phyloP scores from a whole-genome alignment of 1,284 basidiomycete genomes.

The Gymnopus androsaceus region DNA sequence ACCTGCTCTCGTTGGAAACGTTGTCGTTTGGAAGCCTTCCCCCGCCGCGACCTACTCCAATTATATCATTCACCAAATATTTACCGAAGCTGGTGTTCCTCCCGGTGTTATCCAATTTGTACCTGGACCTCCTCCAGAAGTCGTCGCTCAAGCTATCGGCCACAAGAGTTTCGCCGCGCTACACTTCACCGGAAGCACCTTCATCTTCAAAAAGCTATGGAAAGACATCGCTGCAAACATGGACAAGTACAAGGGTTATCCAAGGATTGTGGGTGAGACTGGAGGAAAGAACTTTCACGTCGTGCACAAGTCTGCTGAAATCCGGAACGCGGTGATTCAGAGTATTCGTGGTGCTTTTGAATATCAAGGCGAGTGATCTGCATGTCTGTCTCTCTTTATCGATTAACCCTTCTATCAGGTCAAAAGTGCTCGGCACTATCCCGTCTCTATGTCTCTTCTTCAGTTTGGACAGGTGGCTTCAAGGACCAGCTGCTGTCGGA shows the following conservation, averaged over 20 bases:
- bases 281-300: slow-evolving; percentile 99
- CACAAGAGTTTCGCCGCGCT: slow-evolving; percentile 85
- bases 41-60: slow-evolving; percentile 95
- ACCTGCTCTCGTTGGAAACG: slow-evolving; percentile 94
- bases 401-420: slow-evolving; percentile 41
- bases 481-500: slow-evolving; percentile 78
- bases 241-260: slow-evolving; percentile 86
- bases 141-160: slow-evolving; percentile 81
- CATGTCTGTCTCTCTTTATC: not conserved
- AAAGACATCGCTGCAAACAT: slow-evolving; percentile 91
- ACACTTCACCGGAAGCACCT: slow-evolving; percentile 97
- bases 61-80: slow-evolving; percentile 90
- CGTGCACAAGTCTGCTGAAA: slow-evolving; percentile 85
- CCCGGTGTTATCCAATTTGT: slow-evolving; percentile 97
- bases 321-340: slow-evolving; percentile 88
- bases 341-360: slow-evolving; percentile 91
- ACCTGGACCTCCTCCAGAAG: slow-evolving; percentile 81
- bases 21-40: slow-evolving; percentile 96
- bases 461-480: slow-evolving; percentile 88
- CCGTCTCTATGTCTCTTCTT: slow-evolving; percentile 86
- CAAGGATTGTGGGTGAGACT: slow-evolving; percentile 95
- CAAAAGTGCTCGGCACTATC: slow-evolving; percentile 98
- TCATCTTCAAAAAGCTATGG: slow-evolving; percentile 94
- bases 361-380: slow-evolving; percentile 74
- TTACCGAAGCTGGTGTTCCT: slow-evolving; percentile 93